These are phyloP conservation scores for Odonthalia washingtoniensis DNA, from an alignment of 31 red algal species.

Conservation along the genomic window DNA sequence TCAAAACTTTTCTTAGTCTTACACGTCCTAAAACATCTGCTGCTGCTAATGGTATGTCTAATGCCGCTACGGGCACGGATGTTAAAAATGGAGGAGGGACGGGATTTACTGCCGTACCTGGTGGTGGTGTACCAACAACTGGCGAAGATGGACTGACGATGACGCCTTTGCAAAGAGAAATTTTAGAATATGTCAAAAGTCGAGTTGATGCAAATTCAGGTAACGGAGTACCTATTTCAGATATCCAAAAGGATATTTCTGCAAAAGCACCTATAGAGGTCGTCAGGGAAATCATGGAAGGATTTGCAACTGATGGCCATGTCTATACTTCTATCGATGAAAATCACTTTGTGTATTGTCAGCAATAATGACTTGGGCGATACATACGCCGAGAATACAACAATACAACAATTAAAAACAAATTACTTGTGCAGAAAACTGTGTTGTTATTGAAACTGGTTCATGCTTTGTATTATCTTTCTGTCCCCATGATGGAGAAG, in stretches of 20 bases:
- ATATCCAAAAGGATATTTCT: constrained; percentile 53
- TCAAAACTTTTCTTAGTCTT: constrained; percentile 61
- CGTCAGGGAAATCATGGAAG: constrained; percentile 61
- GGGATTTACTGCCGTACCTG: background rate
- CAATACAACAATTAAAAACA: too few relatives aligned
- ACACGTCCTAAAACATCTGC: constrained; percentile 22
- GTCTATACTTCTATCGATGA: constrained; percentile 82
- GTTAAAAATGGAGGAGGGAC: background rate
- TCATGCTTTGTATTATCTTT: too few relatives aligned
- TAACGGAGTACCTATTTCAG: constrained; percentile 49
- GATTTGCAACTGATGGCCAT: constrained; percentile 75
- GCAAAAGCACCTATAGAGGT: constrained; percentile 6
- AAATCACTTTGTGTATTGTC: constrained; percentile 74
- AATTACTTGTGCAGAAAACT: too few relatives aligned
- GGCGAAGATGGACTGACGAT: constrained; percentile 36
- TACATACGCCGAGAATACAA: too few relatives aligned
- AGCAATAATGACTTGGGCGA: constrained; percentile 28
- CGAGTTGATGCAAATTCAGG: constrained; percentile 3
- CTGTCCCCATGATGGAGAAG: too few relatives aligned
- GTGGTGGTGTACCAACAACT: background rate
- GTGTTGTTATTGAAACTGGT: too few relatives aligned
- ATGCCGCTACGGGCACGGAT: background rate
- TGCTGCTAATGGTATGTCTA: background rate
- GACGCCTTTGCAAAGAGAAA: constrained; percentile 41
- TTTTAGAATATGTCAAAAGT: constrained; percentile 53